These are phyloP conservation scores for Saussurea involucrata DNA, from an alignment of 129 eudicot species.

Conservation along the genomic window DNA sequence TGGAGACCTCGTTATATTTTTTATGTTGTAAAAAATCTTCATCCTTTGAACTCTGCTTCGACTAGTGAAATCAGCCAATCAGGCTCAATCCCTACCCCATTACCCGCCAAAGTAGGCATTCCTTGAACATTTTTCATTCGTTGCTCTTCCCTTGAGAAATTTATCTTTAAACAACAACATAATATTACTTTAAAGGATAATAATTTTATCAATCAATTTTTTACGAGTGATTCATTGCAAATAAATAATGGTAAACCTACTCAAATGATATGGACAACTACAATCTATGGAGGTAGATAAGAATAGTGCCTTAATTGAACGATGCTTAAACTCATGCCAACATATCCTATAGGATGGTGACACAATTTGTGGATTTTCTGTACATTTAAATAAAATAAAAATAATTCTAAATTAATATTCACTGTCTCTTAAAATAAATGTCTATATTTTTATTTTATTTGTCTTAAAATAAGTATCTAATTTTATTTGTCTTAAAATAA, in stretches of 20 bases:
- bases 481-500: too few relatives aligned
- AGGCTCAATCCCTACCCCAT: neutral
- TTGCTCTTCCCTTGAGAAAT: neutral
- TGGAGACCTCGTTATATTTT: too few relatives aligned
- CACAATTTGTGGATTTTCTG: neutral
- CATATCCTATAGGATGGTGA: neutral
- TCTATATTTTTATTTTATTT: too few relatives aligned
- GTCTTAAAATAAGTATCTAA: too few relatives aligned
- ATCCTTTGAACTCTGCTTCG: neutral
- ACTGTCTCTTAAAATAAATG: too few relatives aligned
- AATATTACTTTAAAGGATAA: neutral
- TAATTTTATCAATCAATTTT: neutral
- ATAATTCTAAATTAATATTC: neutral
- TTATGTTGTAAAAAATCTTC: neutral
- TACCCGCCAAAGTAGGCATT: neutral
- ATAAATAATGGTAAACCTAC: neutral
- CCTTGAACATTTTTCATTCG: neutral
- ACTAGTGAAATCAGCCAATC: neutral
- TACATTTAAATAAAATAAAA: neutral
- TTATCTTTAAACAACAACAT: neutral
- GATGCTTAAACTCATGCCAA: conserved; percentile 4
- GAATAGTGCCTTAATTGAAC: conserved; percentile 4
- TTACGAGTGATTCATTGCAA: neutral
- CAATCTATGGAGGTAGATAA: neutral
- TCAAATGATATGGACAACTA: conserved; percentile 1